Evolutionary conservation across 352 stramenopile genomes (phyloP).

Genomic region (Halophytophthora batemanensis): DNA sequence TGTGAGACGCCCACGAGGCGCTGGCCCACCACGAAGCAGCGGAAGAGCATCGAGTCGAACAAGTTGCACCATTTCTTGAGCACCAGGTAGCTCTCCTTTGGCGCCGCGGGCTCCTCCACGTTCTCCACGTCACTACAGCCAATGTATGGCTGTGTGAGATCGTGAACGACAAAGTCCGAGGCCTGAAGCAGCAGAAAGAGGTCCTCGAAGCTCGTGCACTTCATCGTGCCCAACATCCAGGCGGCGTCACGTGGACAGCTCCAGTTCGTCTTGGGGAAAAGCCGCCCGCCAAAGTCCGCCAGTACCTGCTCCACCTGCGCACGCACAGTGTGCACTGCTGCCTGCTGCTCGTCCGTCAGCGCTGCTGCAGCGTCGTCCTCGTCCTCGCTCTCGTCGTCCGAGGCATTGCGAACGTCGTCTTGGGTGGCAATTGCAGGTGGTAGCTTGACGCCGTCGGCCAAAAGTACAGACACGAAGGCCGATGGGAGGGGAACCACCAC

Average conservation of each 20-base stretch:
- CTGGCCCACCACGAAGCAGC: constrained; percentile 88
- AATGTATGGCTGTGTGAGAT: constrained; percentile 86
- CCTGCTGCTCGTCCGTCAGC: constrained; percentile 20
- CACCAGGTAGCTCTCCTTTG: constrained; percentile 65
- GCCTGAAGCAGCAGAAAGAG: constrained; percentile 80
- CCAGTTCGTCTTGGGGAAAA: constrained; percentile 95
- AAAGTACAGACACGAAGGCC: constrained; percentile 56
- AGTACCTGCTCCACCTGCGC: constrained; percentile 68
- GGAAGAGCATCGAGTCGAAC: constrained; percentile 94
- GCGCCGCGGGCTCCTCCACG: neutral
- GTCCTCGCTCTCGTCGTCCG: constrained; percentile 19
- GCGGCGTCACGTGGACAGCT: constrained; percentile 90
- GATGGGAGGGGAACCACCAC: constrained; percentile 45
- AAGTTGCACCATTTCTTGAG: constrained; percentile 96
- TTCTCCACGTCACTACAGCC: constrained; percentile 39
- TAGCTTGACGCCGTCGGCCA: constrained; percentile 68
- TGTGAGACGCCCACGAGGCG: constrained; percentile 89
- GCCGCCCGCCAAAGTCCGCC: constrained; percentile 50
- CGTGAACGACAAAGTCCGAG: constrained; percentile 89
- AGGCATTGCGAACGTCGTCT: constrained; percentile 5
- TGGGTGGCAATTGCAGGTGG: constrained; percentile 21
- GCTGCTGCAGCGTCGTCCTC: constrained; percentile 17
- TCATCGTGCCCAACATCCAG: constrained; percentile 89
- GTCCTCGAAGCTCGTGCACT: constrained; percentile 81
- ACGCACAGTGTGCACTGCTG: constrained; percentile 38